Base-by-base conservation (phyloP, 2,329 filamentous ascomycete genomes). In the Sordariomycetes sp. region DNA sequence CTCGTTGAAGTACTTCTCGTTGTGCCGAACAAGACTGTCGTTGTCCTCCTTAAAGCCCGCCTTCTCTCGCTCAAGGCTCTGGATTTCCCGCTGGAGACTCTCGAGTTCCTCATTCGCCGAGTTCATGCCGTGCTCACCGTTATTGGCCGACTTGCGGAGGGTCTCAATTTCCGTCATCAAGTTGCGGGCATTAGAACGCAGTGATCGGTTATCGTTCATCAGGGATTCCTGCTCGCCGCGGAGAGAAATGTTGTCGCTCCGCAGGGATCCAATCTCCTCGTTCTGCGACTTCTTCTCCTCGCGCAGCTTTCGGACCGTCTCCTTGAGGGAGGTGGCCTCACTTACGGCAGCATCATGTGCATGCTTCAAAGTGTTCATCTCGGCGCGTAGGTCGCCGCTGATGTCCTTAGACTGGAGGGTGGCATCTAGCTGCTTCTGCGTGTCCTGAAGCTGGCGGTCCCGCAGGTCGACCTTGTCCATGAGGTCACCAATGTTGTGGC, bases 1-100 rank as follows among this genome's bases (percentile, higher is more conserved):
- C 64, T 81, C 78, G 59, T 70, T 75, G 62, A 78, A 81, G 63
- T 80, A 80, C 60, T 75, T 77, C 55, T 81, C 78, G 60, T 81
- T 81, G 64, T 80, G 76, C 43, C 76, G 77, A 57, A 79, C 78
- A 24, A 81, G 73, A 62, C 75, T 77, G 37, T 74, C 69, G 60
- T 81, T 79, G 62, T 82, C 79, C 61, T 79, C 70, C 43, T 72
- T 71, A n/a, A 80, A 68, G 10, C 73, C 66, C 2, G 66, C 66
- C 63, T 75, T 79, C 61, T 80, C 76, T 60, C 74, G 69, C 48
- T 70, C 65, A 16, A 79, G 63, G 24, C 63, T 65, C 34, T 72
- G 67, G 34, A 76, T 60, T 35, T 75, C 71, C 34, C 69, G 68
- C 54, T 73, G 73, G 25, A 71, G 64, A 54, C 65, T 68, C 54